Conservation (phyloP, 2,329 filamentous ascomycete genomes). For the Neopestalotiopsis clavispora region DNA sequence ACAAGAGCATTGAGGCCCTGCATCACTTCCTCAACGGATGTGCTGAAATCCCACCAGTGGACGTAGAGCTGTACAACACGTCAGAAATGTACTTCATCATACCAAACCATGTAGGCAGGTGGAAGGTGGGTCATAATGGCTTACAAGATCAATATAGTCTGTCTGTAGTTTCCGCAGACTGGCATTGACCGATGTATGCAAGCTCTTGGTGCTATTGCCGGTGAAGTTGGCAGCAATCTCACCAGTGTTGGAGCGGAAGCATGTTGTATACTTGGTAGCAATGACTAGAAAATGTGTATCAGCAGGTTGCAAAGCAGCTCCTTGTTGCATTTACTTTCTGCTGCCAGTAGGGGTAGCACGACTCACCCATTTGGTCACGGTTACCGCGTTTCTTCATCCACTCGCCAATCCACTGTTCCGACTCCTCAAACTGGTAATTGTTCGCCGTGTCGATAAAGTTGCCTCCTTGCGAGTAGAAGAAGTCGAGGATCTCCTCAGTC, state of each 20-base stretch:
- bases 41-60: constrained; percentile 73
- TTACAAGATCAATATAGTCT: constrained; percentile 69
- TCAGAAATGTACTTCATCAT: constrained; percentile 21
- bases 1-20: constrained; percentile 68
- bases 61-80: constrained; percentile 53
- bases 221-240: constrained; percentile 55
- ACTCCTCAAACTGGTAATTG: constrained; percentile 69
- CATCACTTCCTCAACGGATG: constrained; percentile 70
- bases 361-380: constrained; percentile 66
- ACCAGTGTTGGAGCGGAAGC: constrained; percentile 51
- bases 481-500: constrained; percentile 68
- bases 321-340: no score
- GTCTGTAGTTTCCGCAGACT: constrained; percentile 67
- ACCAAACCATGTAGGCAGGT: no score
- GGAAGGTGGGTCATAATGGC: constrained; percentile 18
- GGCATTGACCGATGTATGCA: constrained; percentile 59
- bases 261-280: constrained; percentile 71
- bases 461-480: constrained; percentile 65
- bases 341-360: no score
- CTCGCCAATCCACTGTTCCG: constrained; percentile 70
- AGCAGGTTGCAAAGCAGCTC: constrained; percentile 10
- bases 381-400: constrained; percentile 71
- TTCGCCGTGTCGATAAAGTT: constrained; percentile 78
- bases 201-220: constrained; percentile 67
- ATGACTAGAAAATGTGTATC: constrained; percentile 51